Evolutionary conservation across 2,329 filamentous ascomycete genomes (phyloP).

Genomic region (Venturia asperata): DNA sequence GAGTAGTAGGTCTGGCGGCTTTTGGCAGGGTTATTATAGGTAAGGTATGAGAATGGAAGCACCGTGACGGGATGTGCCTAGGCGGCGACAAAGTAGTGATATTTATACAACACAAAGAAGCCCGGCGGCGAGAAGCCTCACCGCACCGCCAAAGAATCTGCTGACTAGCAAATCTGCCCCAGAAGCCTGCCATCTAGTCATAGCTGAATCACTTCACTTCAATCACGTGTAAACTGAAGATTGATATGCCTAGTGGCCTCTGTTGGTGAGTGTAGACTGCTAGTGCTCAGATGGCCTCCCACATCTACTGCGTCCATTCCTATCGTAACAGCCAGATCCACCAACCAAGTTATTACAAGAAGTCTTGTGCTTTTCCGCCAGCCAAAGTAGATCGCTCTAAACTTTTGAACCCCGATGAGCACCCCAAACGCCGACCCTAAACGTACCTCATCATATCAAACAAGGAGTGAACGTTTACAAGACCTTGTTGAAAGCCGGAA

Average conservation of each 20-base stretch:
- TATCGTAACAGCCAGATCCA: neutral
- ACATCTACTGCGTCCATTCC: neutral
- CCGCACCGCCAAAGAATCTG: neutral
- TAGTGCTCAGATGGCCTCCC: neutral
- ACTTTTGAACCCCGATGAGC: neutral
- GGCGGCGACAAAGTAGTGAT: neutral
- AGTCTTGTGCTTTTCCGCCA: neutral
- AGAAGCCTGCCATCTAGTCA: neutral
- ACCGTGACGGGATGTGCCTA: neutral
- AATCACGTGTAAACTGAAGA: neutral
- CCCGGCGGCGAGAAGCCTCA: neutral
- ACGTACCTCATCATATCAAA: neutral
- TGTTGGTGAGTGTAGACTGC: conserved; percentile 5
- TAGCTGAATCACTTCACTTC: neutral
- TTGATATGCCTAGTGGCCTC: neutral
- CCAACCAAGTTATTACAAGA: neutral
- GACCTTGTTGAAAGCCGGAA: conserved; percentile 77
- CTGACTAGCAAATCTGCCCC: neutral
- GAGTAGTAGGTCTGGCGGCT: conserved; percentile 4
- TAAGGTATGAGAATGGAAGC: neutral
- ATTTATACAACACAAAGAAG: neutral
- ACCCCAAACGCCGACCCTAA: conserved; percentile 4
- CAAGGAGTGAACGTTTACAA: conserved; percentile 36
- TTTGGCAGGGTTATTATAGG: conserved; percentile 7
- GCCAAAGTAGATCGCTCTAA: conserved; percentile 8